phyloP scores from a whole-genome alignment of 306 rosid species.

The Inga laurina region DNA sequence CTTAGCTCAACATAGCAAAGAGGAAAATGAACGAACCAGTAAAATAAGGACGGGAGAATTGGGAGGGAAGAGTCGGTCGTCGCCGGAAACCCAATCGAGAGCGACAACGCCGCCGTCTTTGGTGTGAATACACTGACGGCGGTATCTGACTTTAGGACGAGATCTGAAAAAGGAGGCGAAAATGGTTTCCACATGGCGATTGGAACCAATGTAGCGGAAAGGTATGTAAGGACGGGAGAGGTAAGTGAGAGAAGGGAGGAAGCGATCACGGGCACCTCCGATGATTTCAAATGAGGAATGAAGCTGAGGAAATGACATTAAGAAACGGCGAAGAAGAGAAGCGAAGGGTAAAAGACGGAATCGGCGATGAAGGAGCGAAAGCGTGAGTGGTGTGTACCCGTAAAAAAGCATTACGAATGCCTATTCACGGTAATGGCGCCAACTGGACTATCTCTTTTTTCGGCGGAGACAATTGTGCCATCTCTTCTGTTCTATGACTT shows the following conservation, averaged over 20 bases:
- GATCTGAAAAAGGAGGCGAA: slow-evolving; percentile 77
- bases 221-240: slow-evolving; percentile 56
- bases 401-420: slow-evolving; percentile 14
- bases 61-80: slow-evolving; percentile 45
- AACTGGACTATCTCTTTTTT: background rate
- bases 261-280: slow-evolving; percentile 58
- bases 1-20: background rate
- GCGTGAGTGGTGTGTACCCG: slow-evolving; percentile 2
- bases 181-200: slow-evolving; percentile 83
- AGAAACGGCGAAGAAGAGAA: slow-evolving; percentile 19
- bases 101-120: slow-evolving; percentile 72
- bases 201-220: slow-evolving; percentile 56
- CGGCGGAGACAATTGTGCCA: background rate
- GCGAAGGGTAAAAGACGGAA: slow-evolving; percentile 11
- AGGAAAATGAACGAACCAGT: slow-evolving; percentile 55
- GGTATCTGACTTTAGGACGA: slow-evolving; percentile 57
- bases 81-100: slow-evolving; percentile 84
- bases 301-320: slow-evolving; percentile 19
- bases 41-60: slow-evolving; percentile 77
- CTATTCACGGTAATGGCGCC: background rate
- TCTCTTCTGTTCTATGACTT: background rate
- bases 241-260: slow-evolving; percentile 52
- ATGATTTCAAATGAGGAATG: slow-evolving; percentile 67
- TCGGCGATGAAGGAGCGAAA: background rate
- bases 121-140: slow-evolving; percentile 71